phyloP scores from a whole-genome alignment of 1,139 yeast genomes.

The Blastobotrys aristatus region DNA sequence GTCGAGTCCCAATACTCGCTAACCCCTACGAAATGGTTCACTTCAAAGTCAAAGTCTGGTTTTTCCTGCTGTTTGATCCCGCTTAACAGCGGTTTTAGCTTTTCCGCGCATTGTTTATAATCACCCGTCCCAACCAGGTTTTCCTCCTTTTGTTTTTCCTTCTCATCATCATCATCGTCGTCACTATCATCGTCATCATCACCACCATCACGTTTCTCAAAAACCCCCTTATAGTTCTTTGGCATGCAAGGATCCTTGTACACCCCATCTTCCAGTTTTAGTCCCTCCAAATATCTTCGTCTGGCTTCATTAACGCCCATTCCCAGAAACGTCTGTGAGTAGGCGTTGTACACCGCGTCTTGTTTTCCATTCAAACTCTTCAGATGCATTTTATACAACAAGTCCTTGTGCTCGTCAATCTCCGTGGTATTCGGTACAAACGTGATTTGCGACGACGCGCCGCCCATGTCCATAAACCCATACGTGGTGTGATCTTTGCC shows the following conservation, averaged over 20 bases:
- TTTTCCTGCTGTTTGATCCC: slow-evolving; percentile 30
- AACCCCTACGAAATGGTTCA: slow-evolving; percentile 69
- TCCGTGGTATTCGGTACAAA: slow-evolving; percentile 65
- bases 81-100: slow-evolving; percentile 48
- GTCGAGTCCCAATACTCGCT: slow-evolving; percentile 81
- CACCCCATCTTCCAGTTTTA: slow-evolving; percentile 19
- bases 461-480: slow-evolving; percentile 83
- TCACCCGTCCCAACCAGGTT: slow-evolving; percentile 57
- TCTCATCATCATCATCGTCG: slow-evolving; percentile 42
- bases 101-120: slow-evolving; percentile 48
- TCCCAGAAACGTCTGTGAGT: slow-evolving; percentile 65
- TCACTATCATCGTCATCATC: slow-evolving; percentile 15
- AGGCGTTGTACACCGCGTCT: slow-evolving; percentile 42
- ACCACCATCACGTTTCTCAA: slow-evolving; percentile 17
- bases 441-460: slow-evolving; percentile 81
- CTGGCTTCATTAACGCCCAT: slow-evolving; percentile 73
- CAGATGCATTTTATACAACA: slow-evolving; percentile 49
- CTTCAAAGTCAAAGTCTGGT: slow-evolving; percentile 61
- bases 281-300: slow-evolving; percentile 40
- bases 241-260: slow-evolving; percentile 48
- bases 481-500: slow-evolving; percentile 55
- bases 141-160: slow-evolving; percentile 18
- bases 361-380: slow-evolving; percentile 33
- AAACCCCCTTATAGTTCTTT: slow-evolving; percentile 20
- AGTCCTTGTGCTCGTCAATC: slow-evolving; percentile 48